phyloP scores from a whole-genome alignment of 768 basidiomycete species.

The Hortiboletus flavorubellus region DNA sequence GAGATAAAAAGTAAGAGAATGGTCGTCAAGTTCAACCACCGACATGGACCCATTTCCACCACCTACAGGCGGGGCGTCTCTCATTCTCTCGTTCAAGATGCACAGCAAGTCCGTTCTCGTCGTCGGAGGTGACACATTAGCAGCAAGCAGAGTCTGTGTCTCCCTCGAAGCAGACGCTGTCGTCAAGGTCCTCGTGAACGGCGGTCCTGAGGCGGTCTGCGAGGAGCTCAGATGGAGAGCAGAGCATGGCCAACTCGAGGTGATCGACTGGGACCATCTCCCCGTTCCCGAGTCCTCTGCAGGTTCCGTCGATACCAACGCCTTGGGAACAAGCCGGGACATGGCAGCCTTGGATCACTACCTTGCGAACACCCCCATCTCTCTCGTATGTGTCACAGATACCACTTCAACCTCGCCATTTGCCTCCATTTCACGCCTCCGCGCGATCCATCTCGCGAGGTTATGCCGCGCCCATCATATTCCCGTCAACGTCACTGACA shows the following conservation, averaged over 20 bases:
- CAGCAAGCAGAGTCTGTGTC: slow-evolving; percentile 79
- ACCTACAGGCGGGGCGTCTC: slow-evolving; percentile 62
- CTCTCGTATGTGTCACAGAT: slow-evolving; percentile 79
- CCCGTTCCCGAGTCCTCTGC: slow-evolving; percentile 31
- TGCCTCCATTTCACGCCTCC: slow-evolving; percentile 28
- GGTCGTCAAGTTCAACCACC: neutral
- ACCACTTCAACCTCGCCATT: slow-evolving; percentile 54
- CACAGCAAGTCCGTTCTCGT: slow-evolving; percentile 56
- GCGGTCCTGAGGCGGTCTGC: slow-evolving; percentile 49
- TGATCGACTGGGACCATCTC: slow-evolving; percentile 53
- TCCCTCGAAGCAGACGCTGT: slow-evolving; percentile 75
- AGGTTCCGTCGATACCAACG: neutral
- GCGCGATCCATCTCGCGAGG: slow-evolving; percentile 56
- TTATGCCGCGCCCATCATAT: slow-evolving; percentile 58
- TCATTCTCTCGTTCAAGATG: slow-evolving; percentile 73
- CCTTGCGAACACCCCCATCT: slow-evolving; percentile 34
- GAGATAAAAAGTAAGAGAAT: neutral
- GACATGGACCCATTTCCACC: slow-evolving; percentile 35
- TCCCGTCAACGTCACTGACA: slow-evolving; percentile 84
- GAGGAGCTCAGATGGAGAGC: slow-evolving; percentile 71
- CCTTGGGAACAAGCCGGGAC: slow-evolving; percentile 32
- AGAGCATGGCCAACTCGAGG: slow-evolving; percentile 48
- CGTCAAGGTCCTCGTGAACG: slow-evolving; percentile 62
- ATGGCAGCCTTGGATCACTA: slow-evolving; percentile 46
- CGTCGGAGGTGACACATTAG: slow-evolving; percentile 74